These are phyloP conservation scores for Cyclanthera cordifolia DNA, from an alignment of 306 rosid species.

Conservation along the genomic window DNA sequence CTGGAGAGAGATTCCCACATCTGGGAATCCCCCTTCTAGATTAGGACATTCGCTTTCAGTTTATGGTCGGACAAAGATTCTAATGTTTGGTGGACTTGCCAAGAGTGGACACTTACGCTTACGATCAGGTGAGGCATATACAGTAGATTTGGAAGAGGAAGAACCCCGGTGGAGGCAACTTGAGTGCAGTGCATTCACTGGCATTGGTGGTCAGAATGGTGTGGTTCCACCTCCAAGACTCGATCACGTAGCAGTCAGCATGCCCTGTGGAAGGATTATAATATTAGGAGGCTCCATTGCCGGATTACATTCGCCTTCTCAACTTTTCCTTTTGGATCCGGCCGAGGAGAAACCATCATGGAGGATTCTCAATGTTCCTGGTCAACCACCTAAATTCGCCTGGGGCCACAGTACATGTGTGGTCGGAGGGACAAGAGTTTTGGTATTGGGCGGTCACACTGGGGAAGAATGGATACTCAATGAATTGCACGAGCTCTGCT, in stretches of 20 bases:
- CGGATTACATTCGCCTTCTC: conserved; percentile 96
- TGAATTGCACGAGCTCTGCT: conserved; percentile 86
- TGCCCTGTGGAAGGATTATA: conserved; percentile 98
- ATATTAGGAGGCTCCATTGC: conserved; percentile 87
- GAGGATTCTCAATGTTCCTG: conserved; percentile 34
- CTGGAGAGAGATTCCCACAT: conserved; percentile 84
- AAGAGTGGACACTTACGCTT: conserved; percentile 76
- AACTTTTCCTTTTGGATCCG: conserved; percentile 88
- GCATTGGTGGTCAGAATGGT: conserved; percentile 66
- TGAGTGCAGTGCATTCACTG: conserved; percentile 55
- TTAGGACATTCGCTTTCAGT: conserved; percentile 92
- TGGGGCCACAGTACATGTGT: conserved; percentile 49
- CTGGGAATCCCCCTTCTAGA: conserved; percentile 82
- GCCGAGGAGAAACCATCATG: conserved; percentile 93
- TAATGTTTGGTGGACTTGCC: conserved; percentile 98
- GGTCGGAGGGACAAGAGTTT: conserved; percentile 89
- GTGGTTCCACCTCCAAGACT: conserved; percentile 88
- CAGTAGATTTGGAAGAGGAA: conserved; percentile 74
- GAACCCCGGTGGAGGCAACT: conserved; percentile 80
- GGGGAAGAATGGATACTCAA: conserved; percentile 98
- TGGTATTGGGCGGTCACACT: conserved; percentile 86
- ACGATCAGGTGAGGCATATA: conserved; percentile 84
- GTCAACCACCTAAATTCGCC: conserved; percentile 88
- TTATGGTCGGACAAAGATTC: conserved; percentile 70
- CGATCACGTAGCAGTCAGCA: conserved; percentile 92